phyloP scores from a whole-genome alignment of 331 rosid genomes.

The Rosa hybrid region DNA sequence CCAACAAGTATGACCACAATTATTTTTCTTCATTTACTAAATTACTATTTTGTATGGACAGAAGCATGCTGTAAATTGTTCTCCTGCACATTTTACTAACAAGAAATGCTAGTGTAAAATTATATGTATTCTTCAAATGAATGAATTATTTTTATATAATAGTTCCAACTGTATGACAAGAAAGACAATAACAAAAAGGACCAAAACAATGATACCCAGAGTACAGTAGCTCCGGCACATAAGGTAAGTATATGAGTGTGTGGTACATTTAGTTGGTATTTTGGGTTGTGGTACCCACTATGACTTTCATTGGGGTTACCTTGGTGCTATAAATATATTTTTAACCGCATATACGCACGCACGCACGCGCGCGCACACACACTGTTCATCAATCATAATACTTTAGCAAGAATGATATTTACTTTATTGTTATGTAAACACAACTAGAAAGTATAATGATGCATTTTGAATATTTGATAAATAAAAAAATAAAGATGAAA shows the following conservation, averaged over 20 bases:
- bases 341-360: not conserved
- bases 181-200: not conserved
- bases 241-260: not conserved
- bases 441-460: not conserved
- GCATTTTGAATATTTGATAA: not conserved
- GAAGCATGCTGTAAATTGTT: not conserved
- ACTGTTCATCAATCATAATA: not conserved
- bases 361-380: not conserved
- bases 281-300: not conserved
- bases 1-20: not conserved
- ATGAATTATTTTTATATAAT: not conserved
- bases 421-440: not conserved
- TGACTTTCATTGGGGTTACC: not conserved
- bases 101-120: not conserved
- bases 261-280: not conserved
- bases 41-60: not conserved
- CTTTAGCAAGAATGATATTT: not conserved
- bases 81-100: not conserved
- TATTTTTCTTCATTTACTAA: not conserved
- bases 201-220: not conserved
- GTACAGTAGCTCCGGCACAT: not conserved
- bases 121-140: not conserved
- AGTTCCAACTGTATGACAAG: not conserved
- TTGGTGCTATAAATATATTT: not conserved
- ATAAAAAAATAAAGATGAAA: not conserved